A percentile compares a stretch with the other conserved stretches of the same genome.
Evolutionary conservation across 768 basidiomycete genomes (phyloP).

Genomic region (Tephrocybe sp.): DNA sequence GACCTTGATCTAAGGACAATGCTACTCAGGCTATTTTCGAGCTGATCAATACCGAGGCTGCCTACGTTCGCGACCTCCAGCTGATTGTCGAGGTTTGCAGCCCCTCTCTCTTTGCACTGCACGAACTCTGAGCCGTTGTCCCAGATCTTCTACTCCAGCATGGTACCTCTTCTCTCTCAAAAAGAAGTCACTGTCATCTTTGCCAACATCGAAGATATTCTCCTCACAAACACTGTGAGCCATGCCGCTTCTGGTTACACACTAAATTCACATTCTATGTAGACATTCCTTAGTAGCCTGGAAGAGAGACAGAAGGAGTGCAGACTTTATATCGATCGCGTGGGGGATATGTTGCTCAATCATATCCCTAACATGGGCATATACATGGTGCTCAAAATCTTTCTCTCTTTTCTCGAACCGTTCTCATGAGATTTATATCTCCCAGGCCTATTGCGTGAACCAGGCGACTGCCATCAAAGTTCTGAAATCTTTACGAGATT

Average conservation of each 20-base stretch:
- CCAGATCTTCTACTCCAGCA: conserved; percentile 83
- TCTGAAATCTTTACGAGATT: conserved; percentile 69
- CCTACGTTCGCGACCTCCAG: conserved; percentile 91
- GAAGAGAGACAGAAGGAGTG: conserved; percentile 92
- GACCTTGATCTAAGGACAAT: background rate
- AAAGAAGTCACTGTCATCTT: conserved; percentile 85
- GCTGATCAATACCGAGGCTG: conserved; percentile 85
- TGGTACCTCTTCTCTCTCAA: conserved; percentile 69
- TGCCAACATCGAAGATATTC: conserved; percentile 90
- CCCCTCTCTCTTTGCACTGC: background rate
- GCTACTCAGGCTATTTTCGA: conserved; percentile 81
- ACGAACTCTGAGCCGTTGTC: background rate
- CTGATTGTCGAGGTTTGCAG: conserved; percentile 77
- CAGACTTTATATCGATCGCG: conserved; percentile 85
- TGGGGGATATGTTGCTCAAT: conserved; percentile 79
- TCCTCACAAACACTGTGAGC: conserved; percentile 82
- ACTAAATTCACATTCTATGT: background rate
- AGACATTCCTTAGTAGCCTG: conserved; percentile 84
- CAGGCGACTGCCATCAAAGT: conserved; percentile 77
- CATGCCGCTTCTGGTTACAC: background rate
- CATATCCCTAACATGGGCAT: conserved; percentile 78
- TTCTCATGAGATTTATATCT: background rate
- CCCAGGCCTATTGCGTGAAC: conserved; percentile 93
- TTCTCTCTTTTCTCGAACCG: background rate
- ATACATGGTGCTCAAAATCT: conserved; percentile 58